A percentile compares a stretch with the other conserved stretches of the same genome.
These are phyloP conservation scores for Skeletonema costatum DNA, from an alignment of 108 stramenopile species.

Conservation along the genomic window DNA sequence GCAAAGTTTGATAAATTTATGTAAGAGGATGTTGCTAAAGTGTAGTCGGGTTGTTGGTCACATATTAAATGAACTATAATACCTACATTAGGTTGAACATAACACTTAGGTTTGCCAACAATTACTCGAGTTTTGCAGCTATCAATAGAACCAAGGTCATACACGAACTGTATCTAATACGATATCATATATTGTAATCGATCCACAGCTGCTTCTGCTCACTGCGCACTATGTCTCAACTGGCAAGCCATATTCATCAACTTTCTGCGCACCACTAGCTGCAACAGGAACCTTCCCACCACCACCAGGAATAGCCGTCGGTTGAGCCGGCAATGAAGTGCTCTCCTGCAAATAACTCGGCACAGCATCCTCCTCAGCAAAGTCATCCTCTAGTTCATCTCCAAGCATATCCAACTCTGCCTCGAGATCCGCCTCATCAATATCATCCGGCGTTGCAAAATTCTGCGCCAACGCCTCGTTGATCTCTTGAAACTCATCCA, in stretches of 20 bases:
- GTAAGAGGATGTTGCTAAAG: no score
- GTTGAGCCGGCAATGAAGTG: constrained; percentile 43
- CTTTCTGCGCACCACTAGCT: constrained; percentile 16
- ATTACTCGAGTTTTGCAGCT: neutral
- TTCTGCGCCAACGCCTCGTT: constrained; percentile 93
- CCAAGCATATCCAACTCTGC: constrained; percentile 96
- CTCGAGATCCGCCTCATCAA: constrained; percentile 97
- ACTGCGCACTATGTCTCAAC: constrained; percentile 23
- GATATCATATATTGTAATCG: no score
- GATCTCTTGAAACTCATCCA: constrained; percentile 96
- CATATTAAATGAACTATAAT: no score
- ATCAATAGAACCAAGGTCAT: neutral
- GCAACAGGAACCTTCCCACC: constrained; percentile 49
- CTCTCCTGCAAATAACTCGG: constrained; percentile 67
- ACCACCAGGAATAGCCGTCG: constrained; percentile 39
- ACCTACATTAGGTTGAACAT: no score
- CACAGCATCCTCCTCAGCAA: constrained; percentile 50
- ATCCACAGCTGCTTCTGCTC: no score
- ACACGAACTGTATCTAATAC: no score
- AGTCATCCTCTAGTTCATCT: constrained; percentile 89
- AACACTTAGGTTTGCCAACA: neutral
- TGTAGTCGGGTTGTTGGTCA: no score
- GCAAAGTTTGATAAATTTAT: neutral
- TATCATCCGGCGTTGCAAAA: constrained; percentile 93
- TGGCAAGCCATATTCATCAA: constrained; percentile 69